These are phyloP conservation scores for Aspergillus awamori DNA, from an alignment of 2,329 filamentous ascomycete species.

Conservation along the genomic window DNA sequence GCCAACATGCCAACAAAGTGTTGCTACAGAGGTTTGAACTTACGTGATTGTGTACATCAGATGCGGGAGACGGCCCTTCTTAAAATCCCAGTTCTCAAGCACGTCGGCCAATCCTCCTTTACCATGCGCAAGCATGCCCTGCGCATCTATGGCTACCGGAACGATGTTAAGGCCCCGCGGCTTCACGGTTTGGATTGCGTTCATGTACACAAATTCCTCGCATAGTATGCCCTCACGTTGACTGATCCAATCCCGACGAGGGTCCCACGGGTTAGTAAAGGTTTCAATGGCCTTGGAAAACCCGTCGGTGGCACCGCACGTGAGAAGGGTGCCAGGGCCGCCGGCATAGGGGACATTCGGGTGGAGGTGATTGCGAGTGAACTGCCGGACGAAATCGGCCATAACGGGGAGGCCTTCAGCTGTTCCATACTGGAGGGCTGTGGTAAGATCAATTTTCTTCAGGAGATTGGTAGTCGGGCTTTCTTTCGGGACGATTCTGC, in stretches of 20 bases:
- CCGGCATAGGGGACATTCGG: constrained; percentile 77
- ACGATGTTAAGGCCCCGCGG: constrained; percentile 74
- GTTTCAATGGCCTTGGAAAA: constrained; percentile 76
- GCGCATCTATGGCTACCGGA: constrained; percentile 73
- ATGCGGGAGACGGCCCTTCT: constrained; percentile 74
- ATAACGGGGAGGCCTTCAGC: constrained; percentile 80
- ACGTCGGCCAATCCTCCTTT: constrained; percentile 76
- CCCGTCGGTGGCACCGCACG: constrained; percentile 82
- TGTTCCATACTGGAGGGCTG: constrained; percentile 85
- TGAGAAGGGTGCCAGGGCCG: constrained; percentile 77
- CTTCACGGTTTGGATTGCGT: constrained; percentile 66
- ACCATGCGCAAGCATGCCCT: constrained; percentile 77
- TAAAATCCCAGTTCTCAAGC: constrained; percentile 77
- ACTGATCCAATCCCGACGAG: constrained; percentile 65
- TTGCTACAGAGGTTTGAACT: constrained; percentile 45
- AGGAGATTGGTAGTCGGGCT: constrained; percentile 60
- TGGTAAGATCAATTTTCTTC: constrained; percentile 76
- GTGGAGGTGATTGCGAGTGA: constrained; percentile 74
- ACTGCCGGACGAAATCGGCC: constrained; percentile 75
- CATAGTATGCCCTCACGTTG: constrained; percentile 76
- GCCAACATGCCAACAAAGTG: neutral
- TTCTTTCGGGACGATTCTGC: constrained; percentile 73
- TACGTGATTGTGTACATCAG: constrained; percentile 88
- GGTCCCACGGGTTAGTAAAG: constrained; percentile 74
- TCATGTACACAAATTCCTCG: constrained; percentile 81